These are phyloP conservation scores for Fusarium coicis DNA, from an alignment of 2,329 filamentous ascomycete species.

Conservation along the genomic window DNA sequence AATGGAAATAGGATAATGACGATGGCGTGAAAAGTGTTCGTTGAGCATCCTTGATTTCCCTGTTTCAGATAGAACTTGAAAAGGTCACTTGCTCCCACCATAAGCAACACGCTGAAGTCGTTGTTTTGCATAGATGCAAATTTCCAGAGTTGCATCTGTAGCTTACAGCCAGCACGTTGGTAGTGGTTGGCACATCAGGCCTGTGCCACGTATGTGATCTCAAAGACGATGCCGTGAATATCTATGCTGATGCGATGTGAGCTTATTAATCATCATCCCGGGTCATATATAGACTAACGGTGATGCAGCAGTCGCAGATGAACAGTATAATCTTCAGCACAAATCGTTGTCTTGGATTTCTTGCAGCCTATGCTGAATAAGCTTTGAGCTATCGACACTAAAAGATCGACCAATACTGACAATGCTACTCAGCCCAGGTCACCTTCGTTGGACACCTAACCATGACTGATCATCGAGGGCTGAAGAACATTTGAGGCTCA, in stretches of 20 bases:
- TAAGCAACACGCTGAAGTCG: background rate
- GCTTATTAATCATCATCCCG: background rate
- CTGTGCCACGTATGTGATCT: background rate
- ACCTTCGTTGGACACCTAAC: background rate
- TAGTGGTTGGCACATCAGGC: background rate
- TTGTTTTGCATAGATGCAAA: background rate
- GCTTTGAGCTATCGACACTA: conserved; percentile 9
- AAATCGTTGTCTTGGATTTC: background rate
- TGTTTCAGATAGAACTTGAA: background rate
- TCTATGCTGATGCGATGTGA: background rate
- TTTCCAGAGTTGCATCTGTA: background rate
- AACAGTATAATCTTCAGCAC: background rate
- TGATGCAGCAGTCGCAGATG: background rate
- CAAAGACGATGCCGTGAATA: background rate
- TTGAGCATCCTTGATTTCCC: background rate
- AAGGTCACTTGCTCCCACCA: background rate
- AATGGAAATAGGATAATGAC: background rate
- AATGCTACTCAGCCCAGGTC: background rate
- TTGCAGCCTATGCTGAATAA: background rate
- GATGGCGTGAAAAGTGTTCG: background rate
- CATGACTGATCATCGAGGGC: background rate
- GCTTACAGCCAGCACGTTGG: background rate
- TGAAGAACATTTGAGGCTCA: background rate
- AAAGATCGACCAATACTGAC: conserved; percentile 1
- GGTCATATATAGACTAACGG: background rate